Base-by-base conservation (phyloP, 2,329 filamentous ascomycete species). In the Pseudohalonectria lignicola region DNA sequence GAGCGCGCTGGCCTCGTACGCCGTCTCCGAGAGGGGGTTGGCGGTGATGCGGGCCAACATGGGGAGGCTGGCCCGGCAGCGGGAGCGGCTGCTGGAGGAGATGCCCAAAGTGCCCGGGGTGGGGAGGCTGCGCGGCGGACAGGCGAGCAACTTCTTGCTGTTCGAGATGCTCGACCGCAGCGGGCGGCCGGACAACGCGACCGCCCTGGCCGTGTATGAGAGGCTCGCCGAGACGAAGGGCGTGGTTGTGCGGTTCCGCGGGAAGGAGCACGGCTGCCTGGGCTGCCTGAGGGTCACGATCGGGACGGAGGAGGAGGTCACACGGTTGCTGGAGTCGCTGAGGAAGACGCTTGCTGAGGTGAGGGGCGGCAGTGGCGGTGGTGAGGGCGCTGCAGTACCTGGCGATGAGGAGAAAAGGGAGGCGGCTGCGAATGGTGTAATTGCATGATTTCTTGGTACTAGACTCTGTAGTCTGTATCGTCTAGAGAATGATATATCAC, bases 241-340 rank as follows among this genome's bases (percentile, higher is more conserved):
- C 1, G 90, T 98, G 0, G 88, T 98, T 6, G 90, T 96, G 4
- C 71, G 92, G 39, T 98, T 96, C 60, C 71, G 92, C 49, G 92
- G 92, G 34, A 93, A 88, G 63, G 92, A 98, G 66, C 69, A 83
- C 47, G 90, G 88, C 4, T 98, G 92, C 55, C 59, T 80, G 31
- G 92, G 90, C 1, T 95, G 90, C 53, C 61, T 98, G 56, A 75
- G 92, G 39, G 86, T 96, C 47, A 98, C 92, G 0, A 77, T 98
- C 11, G 92, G 92, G 13, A 96, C 90, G 1, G 84, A 93, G 57
- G 63, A 75, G 2, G 92, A 98, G 60, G 85, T 93, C 8, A 80
- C 79, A 19, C 71, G 79, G 42, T 86, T 96, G 53, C 55, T 98
- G 49, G 62, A 65, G 16, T 79, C 88, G 48, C 60, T 95, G 17